Conservation (phyloP, 176 grass and related monocot genomes). For the Zoysia japonica region DNA sequence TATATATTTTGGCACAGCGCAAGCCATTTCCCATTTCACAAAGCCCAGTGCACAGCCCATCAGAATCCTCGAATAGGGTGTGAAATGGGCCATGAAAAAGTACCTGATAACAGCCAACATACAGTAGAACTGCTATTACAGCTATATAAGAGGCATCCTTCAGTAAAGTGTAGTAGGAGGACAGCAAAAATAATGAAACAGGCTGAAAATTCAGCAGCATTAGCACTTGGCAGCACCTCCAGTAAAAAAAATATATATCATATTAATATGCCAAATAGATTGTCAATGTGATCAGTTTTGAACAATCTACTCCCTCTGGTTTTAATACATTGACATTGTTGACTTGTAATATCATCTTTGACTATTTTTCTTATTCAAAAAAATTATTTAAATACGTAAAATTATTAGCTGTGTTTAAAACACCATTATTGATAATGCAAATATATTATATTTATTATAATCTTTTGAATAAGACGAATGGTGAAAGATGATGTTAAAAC, state of each 20-base stretch:
- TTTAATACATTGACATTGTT: too few species aligned
- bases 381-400: too few species aligned
- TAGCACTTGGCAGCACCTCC: conserved; percentile 2
- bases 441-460: too few species aligned
- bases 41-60: background rate
- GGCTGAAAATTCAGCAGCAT: conserved; percentile 45
- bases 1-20: background rate
- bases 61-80: conserved; percentile 17
- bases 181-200: conserved; percentile 77
- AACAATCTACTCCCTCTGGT: background rate
- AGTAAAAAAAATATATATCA: background rate
- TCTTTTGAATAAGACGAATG: too few species aligned
- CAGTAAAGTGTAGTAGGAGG: conserved; percentile 80
- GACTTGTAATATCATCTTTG: too few species aligned
- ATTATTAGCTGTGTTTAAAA: too few species aligned
- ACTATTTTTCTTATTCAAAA: too few species aligned
- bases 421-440: too few species aligned
- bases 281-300: background rate
- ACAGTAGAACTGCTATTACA: conserved; percentile 85
- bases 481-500: too few species aligned
- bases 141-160: conserved; percentile 64
- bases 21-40: background rate
- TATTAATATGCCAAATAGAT: conserved; percentile 1
- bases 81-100: background rate
- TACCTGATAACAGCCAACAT: conserved; percentile 98